phyloP scores from a whole-genome alignment of 495 filamentous ascomycete genomes.

The Podospora anserina region DNA sequence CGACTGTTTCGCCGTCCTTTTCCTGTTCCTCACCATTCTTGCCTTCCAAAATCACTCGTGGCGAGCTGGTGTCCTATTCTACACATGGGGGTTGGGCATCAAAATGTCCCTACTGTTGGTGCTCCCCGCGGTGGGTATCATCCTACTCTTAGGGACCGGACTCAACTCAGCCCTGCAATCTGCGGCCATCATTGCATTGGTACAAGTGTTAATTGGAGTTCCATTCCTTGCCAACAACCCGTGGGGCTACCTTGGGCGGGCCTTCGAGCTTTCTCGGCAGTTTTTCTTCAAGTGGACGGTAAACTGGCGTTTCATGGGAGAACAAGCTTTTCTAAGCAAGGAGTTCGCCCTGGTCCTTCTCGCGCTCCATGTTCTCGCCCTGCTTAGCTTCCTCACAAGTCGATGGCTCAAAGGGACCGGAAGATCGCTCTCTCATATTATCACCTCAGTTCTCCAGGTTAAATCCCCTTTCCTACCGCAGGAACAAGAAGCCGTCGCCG shows the following conservation, averaged over 20 bases:
- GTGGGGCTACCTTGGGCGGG: conserved; percentile 67
- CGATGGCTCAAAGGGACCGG: conserved; percentile 49
- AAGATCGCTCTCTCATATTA: conserved; percentile 44
- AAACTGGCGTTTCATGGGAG: conserved; percentile 91
- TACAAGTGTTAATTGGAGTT: conserved; percentile 72
- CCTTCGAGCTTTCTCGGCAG: conserved; percentile 83
- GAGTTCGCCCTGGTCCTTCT: conserved; percentile 68
- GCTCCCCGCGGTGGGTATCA: conserved; percentile 71
- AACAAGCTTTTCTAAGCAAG: conserved; percentile 74
- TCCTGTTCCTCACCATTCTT: conserved; percentile 77
- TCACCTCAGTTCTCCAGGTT: conserved; percentile 51
- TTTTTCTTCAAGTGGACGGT: conserved; percentile 99
- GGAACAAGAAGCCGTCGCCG: conserved; percentile 53
- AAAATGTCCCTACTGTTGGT: conserved; percentile 91
- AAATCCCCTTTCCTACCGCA: conserved; percentile 51
- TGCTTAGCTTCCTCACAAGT: conserved; percentile 57
- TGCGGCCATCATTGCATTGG: conserved; percentile 64
- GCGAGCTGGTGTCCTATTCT: conserved; percentile 66
- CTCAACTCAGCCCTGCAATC: conserved; percentile 60
- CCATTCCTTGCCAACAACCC: conserved; percentile 72
- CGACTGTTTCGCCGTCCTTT: conserved; percentile 80
- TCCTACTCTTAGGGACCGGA: conserved; percentile 68
- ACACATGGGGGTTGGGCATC: conserved; percentile 74
- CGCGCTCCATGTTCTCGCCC: conserved; percentile 60
- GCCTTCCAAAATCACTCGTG: conserved; percentile 68